phyloP scores from a whole-genome alignment of 352 stramenopile genomes.

The Phytopythium litorale region DNA sequence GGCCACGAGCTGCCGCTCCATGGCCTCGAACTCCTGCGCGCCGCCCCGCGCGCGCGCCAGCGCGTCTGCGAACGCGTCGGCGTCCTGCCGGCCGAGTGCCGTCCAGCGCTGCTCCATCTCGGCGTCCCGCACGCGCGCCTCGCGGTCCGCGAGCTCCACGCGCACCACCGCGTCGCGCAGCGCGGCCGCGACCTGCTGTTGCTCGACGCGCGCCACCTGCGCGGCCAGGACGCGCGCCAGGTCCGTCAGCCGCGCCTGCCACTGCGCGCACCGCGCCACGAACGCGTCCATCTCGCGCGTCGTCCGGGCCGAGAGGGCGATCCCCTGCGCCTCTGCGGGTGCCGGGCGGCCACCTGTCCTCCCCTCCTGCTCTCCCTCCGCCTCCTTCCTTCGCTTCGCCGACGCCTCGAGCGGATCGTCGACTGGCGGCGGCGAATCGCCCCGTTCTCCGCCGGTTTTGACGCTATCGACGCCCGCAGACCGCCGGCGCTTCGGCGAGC shows the following conservation, averaged over 20 bases:
- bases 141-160: conserved; percentile 22
- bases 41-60: conserved; percentile 14
- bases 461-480: background rate
- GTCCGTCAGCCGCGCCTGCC: conserved; percentile 19
- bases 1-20: conserved; percentile 47
- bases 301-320: conserved; percentile 7
- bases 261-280: conserved; percentile 24
- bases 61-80: conserved; percentile 12
- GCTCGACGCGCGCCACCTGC: conserved; percentile 16
- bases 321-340: background rate
- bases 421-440: background rate
- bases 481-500: conserved; percentile 1
- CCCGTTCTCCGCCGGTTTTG: background rate
- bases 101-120: conserved; percentile 13
- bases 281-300: conserved; percentile 30
- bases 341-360: too few species aligned
- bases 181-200: conserved; percentile 27
- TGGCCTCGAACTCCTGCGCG: conserved; percentile 34
- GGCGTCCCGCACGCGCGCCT: conserved; percentile 7
- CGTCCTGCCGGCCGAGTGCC: conserved; percentile 15
- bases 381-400: background rate
- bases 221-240: conserved; percentile 16
- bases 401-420: too few species aligned
- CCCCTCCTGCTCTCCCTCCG: background rate
- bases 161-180: conserved; percentile 28